phyloP scores from a whole-genome alignment of 1,284 basidiomycete species.

The Cryptococcus floricola region DNA sequence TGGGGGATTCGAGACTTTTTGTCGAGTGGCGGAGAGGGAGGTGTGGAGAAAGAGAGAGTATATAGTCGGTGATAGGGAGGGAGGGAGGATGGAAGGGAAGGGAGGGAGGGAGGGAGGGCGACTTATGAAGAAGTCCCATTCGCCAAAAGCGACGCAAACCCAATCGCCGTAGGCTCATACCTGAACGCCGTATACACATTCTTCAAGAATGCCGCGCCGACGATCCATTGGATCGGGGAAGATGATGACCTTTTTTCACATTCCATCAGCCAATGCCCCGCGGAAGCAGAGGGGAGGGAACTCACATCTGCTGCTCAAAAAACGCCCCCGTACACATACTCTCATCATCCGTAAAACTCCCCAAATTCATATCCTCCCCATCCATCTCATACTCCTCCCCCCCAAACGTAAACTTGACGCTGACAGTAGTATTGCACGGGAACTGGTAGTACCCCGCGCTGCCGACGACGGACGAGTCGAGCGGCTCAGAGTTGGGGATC shows the following conservation, averaged over 20 bases:
- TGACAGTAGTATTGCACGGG: conserved; percentile 38
- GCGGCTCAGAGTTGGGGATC: conserved; percentile 61
- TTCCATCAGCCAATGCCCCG: not conserved
- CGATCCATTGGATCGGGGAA: not conserved
- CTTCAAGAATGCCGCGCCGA: not conserved
- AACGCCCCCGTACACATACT: no score
- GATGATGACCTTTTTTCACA: not conserved
- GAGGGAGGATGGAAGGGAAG: not conserved
- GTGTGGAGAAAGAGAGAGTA: no score
- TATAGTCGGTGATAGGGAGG: no score
- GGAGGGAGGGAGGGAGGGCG: not conserved
- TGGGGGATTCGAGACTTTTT: no score
- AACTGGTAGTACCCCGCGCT: conserved; percentile 33
- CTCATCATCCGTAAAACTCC: no score
- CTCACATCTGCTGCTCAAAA: no score
- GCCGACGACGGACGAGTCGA: conserved; percentile 14
- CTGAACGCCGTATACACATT: not conserved
- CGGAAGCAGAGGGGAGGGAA: no score
- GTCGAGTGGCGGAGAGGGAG: no score
- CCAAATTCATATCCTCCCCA: not conserved
- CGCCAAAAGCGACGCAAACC: not conserved
- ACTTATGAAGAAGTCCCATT: not conserved
- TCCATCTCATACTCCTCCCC: not conserved
- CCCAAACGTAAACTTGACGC: not conserved
- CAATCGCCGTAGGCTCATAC: not conserved